Base-by-base conservation (phyloP, 129 eudicot species). In the Cynara cardunculus region DNA sequence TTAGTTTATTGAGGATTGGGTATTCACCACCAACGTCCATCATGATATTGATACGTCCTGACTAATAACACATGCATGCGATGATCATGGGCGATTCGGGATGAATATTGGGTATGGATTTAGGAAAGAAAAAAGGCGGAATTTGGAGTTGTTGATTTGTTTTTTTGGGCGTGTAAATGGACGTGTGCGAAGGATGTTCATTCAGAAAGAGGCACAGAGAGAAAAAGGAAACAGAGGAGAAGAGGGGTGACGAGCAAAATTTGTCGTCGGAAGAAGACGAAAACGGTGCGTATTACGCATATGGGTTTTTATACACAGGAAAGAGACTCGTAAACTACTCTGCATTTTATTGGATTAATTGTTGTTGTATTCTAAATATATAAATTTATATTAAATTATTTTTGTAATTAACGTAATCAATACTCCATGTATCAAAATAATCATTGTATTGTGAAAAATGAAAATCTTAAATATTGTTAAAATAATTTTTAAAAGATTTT, bases 11-110 rank as follows among this genome's bases (percentile, higher is more conserved):
- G 16, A 72, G 19, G 44, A 85, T 76, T 34, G 91, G 83, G 78
- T 81, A 66, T 11, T 91, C 90, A 75, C 74, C 74, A 11, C 74
- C 74, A 4, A 74, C 71, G 73, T 91, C 92, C 87, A 88, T 89
- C 84, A 76, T 84, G 76, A 11, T 77, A 30, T 19, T 49, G 65
- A 69, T 82, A 7, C 1, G 35, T 44, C 21, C 12, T 21, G 25
- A 21, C 62, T 62, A 10, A 66, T 13, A 39, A 24, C 4, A 34
- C 53, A 56, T 82, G 86, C 79, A 79, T 82, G 81, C 49, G 73
- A 19, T 25, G 71, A 24, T 82, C 3, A 22, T 61, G 65, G 31
- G 22, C 78, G 81, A 64, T 76, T 53, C n/a, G 39, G 31, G 81
- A 62, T 37, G 73, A 12, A 31, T 61, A 1, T 61, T 28, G 44